Evolutionary conservation across 345 rosid genomes (phyloP).

Genomic region (Lagerstroemia speciosa): DNA sequence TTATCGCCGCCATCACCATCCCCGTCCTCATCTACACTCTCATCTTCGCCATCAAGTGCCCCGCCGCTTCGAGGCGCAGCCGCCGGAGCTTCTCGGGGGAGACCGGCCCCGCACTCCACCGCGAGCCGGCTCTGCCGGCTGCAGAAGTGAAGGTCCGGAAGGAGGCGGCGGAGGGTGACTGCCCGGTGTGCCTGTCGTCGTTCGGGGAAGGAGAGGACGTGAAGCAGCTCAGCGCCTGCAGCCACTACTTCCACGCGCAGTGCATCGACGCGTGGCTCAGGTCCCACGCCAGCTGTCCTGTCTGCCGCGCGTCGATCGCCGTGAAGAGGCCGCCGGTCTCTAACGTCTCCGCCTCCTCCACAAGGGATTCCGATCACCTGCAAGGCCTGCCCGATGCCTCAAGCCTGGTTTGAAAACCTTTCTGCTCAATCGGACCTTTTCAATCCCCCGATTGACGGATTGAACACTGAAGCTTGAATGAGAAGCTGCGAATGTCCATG

Average conservation of each 20-base stretch:
- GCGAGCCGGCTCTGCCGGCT: constrained; percentile 5
- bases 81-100: constrained; percentile 9
- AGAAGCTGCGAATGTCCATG: background rate
- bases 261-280: constrained; percentile 66
- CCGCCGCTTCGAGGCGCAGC: constrained; percentile 19
- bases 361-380: constrained; percentile 37
- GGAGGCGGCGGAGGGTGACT: constrained; percentile 41
- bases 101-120: background rate
- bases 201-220: constrained; percentile 51
- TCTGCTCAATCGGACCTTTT: background rate
- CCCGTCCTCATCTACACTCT: constrained; percentile 60
- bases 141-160: constrained; percentile 31
- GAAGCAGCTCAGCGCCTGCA: constrained; percentile 43
- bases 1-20: constrained; percentile 62
- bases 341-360: constrained; percentile 4
- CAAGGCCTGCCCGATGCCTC: constrained; percentile 68
- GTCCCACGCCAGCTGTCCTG: constrained; percentile 53
- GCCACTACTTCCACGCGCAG: constrained; percentile 57
- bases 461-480: background rate
- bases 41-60: constrained; percentile 49
- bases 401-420: constrained; percentile 39
- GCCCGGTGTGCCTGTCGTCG: constrained; percentile 58
- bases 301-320: constrained; percentile 54
- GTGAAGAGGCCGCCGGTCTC: constrained; percentile 20
- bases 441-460: background rate